Conservation (phyloP, 2,329 filamentous ascomycete genomes). For the Exophiala viscosa region DNA sequence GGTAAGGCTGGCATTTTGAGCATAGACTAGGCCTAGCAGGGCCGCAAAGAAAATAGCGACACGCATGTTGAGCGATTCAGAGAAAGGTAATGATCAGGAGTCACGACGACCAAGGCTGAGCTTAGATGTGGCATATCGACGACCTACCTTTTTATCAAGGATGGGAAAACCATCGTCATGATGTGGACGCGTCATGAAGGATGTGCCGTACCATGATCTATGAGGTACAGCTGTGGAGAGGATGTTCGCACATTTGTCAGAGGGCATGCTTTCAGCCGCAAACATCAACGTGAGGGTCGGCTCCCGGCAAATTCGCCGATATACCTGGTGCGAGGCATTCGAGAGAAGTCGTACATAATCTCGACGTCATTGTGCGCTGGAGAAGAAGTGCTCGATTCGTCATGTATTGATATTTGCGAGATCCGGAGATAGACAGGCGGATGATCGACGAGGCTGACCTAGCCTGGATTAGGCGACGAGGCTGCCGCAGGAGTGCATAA, state of each 20-base stretch:
- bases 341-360: not conserved
- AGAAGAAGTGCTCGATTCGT: not conserved
- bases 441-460: not conserved
- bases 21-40: not conserved
- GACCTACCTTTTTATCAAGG: no score
- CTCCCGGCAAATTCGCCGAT: no score
- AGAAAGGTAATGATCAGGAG: not conserved
- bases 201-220: no score
- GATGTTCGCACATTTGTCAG: no score
- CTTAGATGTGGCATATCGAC: no score
- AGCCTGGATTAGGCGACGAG: not conserved
- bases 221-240: no score
- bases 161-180: no score
- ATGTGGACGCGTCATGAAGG: no score
- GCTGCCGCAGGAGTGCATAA: not conserved
- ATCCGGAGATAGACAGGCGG: not conserved
- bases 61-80: not conserved
- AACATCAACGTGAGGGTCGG: no score
- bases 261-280: no score
- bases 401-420: not conserved
- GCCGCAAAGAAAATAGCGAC: not conserved
- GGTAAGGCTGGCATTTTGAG: constrained; percentile 10
- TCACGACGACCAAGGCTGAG: not conserved
- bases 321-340: not conserved
- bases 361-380: not conserved